A percentile compares a stretch with the other conserved stretches of the same genome.
Conservation (phyloP, 768 basidiomycete species). For the Tylopilus sp. region DNA sequence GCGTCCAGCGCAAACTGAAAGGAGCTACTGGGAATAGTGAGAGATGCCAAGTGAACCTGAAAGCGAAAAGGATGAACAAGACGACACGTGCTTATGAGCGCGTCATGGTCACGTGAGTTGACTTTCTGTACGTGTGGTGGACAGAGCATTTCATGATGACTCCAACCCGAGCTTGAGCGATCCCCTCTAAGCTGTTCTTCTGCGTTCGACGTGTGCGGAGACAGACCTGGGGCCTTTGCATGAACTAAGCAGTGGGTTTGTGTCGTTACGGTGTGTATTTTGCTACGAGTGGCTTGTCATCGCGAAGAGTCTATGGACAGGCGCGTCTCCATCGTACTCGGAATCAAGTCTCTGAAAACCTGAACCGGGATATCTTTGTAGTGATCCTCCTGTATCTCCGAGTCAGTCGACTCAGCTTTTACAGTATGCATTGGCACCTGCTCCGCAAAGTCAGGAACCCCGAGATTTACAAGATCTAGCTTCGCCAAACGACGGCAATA, state of each 20-base stretch:
- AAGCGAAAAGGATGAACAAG: constrained; percentile 9
- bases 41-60: constrained; percentile 5
- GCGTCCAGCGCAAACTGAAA: constrained; percentile 29
- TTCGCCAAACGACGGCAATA: constrained; percentile 18
- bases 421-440: constrained; percentile 39
- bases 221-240: background rate
- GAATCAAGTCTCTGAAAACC: constrained; percentile 2
- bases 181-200: too few relatives aligned
- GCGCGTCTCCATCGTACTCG: constrained; percentile 31
- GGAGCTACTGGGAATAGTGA: constrained; percentile 20
- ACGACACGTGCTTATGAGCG: constrained; percentile 23
- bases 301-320: constrained; percentile 36
- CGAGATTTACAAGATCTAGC: constrained; percentile 5
- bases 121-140: constrained; percentile 20
- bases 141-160: too few relatives aligned
- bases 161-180: background rate
- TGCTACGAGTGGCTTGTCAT: background rate
- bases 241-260: constrained; percentile 5
- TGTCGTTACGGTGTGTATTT: background rate
- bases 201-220: background rate
- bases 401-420: constrained; percentile 57
- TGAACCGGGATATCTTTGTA: constrained; percentile 25
- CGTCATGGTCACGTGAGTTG: constrained; percentile 29
- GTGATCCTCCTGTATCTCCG: constrained; percentile 46
- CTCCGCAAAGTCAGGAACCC: constrained; percentile 16